Conservation (phyloP, 768 basidiomycete species). For the Russula ochroleuca region DNA sequence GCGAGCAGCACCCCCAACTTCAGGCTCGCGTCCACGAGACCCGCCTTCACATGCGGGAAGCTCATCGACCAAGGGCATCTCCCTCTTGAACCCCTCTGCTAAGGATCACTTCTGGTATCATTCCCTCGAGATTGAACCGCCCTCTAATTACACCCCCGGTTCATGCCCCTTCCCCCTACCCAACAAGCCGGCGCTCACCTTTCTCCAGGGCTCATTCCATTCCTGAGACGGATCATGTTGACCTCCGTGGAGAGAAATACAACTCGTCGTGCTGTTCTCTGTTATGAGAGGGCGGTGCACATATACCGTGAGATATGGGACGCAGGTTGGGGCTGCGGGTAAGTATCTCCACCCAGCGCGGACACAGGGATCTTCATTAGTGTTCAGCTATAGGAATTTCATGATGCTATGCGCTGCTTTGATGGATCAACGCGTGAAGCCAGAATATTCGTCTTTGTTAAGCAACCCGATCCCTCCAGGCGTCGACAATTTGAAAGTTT, state of each 20-base stretch:
- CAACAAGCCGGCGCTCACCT: neutral
- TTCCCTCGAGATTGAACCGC: constrained; percentile 42
- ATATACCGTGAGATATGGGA: constrained; percentile 59
- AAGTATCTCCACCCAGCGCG: constrained; percentile 14
- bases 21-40: neutral
- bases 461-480: constrained; percentile 58
- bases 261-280: constrained; percentile 57
- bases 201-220: constrained; percentile 54
- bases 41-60: neutral
- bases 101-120: constrained; percentile 65
- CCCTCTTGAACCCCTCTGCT: neutral
- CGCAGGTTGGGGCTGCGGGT: constrained; percentile 53
- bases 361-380: constrained; percentile 11
- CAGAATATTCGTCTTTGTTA: constrained; percentile 57
- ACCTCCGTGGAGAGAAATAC: constrained; percentile 47
- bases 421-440: constrained; percentile 60
- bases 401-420: constrained; percentile 72
- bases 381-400: constrained; percentile 72
- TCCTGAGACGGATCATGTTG: constrained; percentile 54
- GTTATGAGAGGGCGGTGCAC: constrained; percentile 58
- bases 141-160: constrained; percentile 63
- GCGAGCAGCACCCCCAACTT: constrained; percentile 10
- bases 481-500: constrained; percentile 66
- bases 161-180: constrained; percentile 9
- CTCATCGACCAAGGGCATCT: neutral